Percentiles rank a stretch among this genome's conserved stretches.
Evolutionary conservation across 768 basidiomycete species (phyloP).

Genomic region (Aureoboletus auriporus): DNA sequence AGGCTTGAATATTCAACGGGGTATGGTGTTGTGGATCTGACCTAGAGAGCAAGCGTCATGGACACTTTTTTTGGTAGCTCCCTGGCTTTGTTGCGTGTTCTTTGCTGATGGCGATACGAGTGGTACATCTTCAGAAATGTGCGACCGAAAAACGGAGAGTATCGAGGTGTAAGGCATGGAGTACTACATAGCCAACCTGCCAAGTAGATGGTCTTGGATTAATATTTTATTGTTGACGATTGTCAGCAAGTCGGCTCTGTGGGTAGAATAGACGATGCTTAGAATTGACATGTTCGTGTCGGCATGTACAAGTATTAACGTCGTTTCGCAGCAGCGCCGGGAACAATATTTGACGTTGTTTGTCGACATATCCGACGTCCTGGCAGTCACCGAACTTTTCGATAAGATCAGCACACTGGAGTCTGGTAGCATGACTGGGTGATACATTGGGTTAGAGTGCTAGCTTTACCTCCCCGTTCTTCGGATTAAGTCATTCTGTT

Average conservation of each 20-base stretch:
- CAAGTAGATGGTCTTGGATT: too few species aligned
- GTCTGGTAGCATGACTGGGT: too few species aligned
- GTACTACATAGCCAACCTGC: neutral
- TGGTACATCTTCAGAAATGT: neutral
- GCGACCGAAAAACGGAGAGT: neutral
- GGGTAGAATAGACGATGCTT: too few species aligned
- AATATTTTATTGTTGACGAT: too few species aligned
- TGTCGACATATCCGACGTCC: slow-evolving; percentile 5
- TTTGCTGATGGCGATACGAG: slow-evolving; percentile 4
- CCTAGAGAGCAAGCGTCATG: too few species aligned
- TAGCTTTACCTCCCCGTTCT: too few species aligned
- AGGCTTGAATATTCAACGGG: slow-evolving; percentile 37
- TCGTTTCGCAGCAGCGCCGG: too few species aligned
- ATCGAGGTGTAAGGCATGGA: neutral
- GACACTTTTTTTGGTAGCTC: neutral
- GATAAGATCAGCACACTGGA: neutral
- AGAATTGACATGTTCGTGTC: too few species aligned
- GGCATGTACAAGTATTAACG: too few species aligned
- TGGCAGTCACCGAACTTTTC: neutral
- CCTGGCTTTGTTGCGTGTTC: slow-evolving; percentile 1
- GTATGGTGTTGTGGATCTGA: slow-evolving; percentile 17
- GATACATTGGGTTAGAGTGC: too few species aligned
- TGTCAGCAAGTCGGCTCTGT: too few species aligned
- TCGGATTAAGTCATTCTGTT: too few species aligned
- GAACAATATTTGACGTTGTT: slow-evolving; percentile 19